Conservation (phyloP, 352 stramenopile genomes). For the Phytophthora cactorum region DNA sequence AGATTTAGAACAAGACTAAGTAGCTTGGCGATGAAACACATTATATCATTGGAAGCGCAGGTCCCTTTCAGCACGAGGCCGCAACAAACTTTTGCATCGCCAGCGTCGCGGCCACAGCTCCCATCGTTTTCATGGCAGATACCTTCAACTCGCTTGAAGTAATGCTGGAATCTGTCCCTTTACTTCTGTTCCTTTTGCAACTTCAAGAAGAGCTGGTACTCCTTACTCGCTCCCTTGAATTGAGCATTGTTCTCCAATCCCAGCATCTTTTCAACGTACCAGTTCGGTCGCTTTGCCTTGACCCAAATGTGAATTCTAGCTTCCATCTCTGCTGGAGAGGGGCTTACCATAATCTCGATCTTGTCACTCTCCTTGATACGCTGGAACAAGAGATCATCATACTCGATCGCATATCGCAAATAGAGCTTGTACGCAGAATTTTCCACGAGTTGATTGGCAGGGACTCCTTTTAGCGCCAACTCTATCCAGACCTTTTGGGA, state of each 20-base stretch:
- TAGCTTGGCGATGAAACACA: too few relatives aligned
- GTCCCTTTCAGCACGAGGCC: too few relatives aligned
- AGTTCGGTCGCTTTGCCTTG: not conserved
- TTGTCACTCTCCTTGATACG: not conserved
- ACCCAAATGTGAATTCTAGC: not conserved
- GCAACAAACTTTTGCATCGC: too few relatives aligned
- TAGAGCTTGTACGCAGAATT: not conserved
- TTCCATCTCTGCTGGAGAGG: not conserved
- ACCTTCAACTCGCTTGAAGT: not conserved
- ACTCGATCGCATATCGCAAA: not conserved
- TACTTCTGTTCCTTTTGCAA: not conserved
- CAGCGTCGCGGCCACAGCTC: too few relatives aligned
- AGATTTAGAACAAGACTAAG: too few relatives aligned
- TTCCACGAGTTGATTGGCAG: not conserved
- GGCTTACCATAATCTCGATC: not conserved
- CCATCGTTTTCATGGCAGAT: too few relatives aligned
- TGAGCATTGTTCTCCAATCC: not conserved
- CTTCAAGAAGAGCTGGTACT: not conserved
- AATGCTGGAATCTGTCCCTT: not conserved
- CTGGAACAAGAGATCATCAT: not conserved
- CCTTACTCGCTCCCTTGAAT: not conserved
- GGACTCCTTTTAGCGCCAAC: not conserved
- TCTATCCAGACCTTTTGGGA: not conserved
- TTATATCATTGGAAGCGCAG: too few relatives aligned
- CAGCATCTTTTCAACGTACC: not conserved